Base-by-base conservation (phyloP, 495 filamentous ascomycete species). In the Penicillium flavigenum region DNA sequence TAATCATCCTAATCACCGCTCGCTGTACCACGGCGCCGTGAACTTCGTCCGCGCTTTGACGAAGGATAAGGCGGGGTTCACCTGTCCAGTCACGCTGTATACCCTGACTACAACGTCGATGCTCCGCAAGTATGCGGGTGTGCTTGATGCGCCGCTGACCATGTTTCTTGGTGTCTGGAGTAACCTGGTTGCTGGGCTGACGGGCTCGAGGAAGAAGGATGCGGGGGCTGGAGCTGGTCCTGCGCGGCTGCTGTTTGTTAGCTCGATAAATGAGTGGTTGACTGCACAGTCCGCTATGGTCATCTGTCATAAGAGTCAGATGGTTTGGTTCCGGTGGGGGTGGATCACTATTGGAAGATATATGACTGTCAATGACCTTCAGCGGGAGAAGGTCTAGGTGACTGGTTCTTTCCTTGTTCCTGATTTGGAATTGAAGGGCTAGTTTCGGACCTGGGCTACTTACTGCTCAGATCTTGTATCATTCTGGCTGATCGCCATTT, bases 311-410 rank as follows among this genome's bases (percentile, higher is more conserved):
- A 77, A 83, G 77, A 97, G 92, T 72, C 94, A 98, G 81, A 98
- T 98, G 94, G 81, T 88, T 38, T 98, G 94, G 94, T 98, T 98
- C 67, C 83, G 94, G 10, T 98, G 91, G 85, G 92, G 91, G 0
- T 98, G 94, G 94, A 95, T 98, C 64, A 79, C 81, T 5, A 62
- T 96, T 54, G 91, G 91, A 57, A 78, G 94, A 57, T 98, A 98
- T 75, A 98, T 98, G 94, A 82, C 89, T 58, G 82, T 98, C 3
- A 98, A 98, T 76, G 92, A 97, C 72, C 66, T 97, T 70, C 82
- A 79, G 68, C 75, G 85, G 63, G 90, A 89, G 73, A 82, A 73
- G 62, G 61, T 80, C 34, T 66, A 60, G 31, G 5, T 3, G 8
- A 17, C 24, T 41, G 29, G 29, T 14, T 22, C 12, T n/a, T 55